phyloP scores from a whole-genome alignment of 345 rosid species.

The thale cress (Arabidopsis thaliana) region TAIR10.1 NC_003076.8:21596501-21597000 shows the following conservation, averaged over 20 bases:
- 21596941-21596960: slow-evolving; percentile 49
- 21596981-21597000: slow-evolving; percentile 48
- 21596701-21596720: slow-evolving; percentile 39
- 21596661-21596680: neutral
- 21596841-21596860: slow-evolving; percentile 32
- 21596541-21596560: slow-evolving; percentile 37
- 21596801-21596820: slow-evolving; percentile 49
- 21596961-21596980: slow-evolving; percentile 62
- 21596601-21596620: slow-evolving; percentile 37
- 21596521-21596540: slow-evolving; percentile 56
- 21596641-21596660: slow-evolving; percentile 25
- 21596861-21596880: slow-evolving; percentile 38
- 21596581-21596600: slow-evolving; percentile 18
- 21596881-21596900: slow-evolving; percentile 24
- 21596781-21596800: neutral
- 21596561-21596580: slow-evolving; percentile 23
- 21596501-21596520: slow-evolving; percentile 65
- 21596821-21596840: slow-evolving; percentile 40
- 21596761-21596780: neutral
- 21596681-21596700: slow-evolving; percentile 26
- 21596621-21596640: slow-evolving; percentile 17
- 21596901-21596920: slow-evolving; percentile 52
- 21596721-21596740: neutral
- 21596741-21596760: neutral
- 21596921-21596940: slow-evolving; percentile 50